Conservation (phyloP, 129 eudicot genomes). For the Heracleum sosnowskyi region DNA sequence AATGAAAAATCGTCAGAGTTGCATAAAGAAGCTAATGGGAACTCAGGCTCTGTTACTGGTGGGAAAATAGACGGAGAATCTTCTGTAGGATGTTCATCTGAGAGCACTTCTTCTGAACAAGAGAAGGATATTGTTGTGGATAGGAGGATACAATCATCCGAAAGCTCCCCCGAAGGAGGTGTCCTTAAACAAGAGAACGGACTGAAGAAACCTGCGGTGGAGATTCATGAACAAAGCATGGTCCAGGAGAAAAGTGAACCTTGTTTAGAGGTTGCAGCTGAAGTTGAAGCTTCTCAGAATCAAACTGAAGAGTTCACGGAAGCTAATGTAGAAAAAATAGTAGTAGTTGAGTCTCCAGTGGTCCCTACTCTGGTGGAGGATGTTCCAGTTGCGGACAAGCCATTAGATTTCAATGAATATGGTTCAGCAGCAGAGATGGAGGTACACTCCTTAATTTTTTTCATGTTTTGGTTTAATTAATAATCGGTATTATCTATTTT, state of each 20-base stretch:
- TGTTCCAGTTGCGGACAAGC: slow-evolving; percentile 31
- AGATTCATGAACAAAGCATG: slow-evolving; percentile 22
- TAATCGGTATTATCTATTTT: no score
- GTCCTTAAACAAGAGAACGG: slow-evolving; percentile 16
- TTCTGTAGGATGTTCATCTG: slow-evolving; percentile 45
- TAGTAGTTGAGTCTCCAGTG: slow-evolving; percentile 13
- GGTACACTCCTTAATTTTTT: slow-evolving; percentile 62
- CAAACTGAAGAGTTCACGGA: slow-evolving; percentile 10
- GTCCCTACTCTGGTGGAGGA: slow-evolving; percentile 23
- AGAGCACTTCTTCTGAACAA: slow-evolving; percentile 60
- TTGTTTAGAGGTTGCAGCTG: no score
- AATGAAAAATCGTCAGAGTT: slow-evolving; percentile 44
- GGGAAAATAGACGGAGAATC: slow-evolving; percentile 40
- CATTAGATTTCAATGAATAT: slow-evolving; percentile 56
- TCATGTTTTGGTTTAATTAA: no score
- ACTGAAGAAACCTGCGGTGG: slow-evolving; percentile 3
- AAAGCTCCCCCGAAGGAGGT: slow-evolving; percentile 15
- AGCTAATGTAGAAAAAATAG: slow-evolving; percentile 23
- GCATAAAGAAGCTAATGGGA: slow-evolving; percentile 43
- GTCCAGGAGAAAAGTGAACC: slow-evolving; percentile 2
- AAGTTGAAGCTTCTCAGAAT: no score
- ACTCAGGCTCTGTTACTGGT: slow-evolving; percentile 52
- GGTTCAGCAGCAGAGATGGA: slow-evolving; percentile 61
- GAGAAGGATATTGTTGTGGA: slow-evolving; percentile 39
- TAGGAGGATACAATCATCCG: slow-evolving; percentile 20